Base-by-base conservation (phyloP, 306 rosid genomes). In the Vicia faba region DNA sequence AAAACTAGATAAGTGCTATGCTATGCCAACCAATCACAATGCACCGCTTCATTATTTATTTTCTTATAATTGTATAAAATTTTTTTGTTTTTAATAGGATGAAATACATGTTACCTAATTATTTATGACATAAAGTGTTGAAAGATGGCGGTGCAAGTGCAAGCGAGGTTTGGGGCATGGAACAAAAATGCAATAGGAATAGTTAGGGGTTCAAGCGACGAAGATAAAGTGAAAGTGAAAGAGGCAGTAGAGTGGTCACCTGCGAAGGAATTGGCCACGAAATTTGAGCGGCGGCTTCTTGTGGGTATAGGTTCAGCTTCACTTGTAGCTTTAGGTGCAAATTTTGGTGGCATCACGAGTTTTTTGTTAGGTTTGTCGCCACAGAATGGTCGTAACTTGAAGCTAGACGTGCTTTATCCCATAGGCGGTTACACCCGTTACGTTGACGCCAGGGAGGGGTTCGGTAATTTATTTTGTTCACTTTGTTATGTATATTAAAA, bases 291-390 rank as follows among this genome's bases (percentile, higher is more conserved):
- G 63, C 83, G 96, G 57, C 82, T 89, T 26, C 69, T 78, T 0
- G 69, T 85, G 29, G 99, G 99, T 0, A 36, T 85, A 11, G 90
- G 90, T 4, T 86, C 96, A 57, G 95, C 97, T 68, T 88, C 96
- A 29, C 65, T 86, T 40, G 96, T 93, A 39, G 92, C 91, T 13
- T 40, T 93, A 48, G 99, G 95, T 19, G 97, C 99, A 25, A 73
- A 90, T 80, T 93, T 93, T 54, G 78, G 80, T 2, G 98, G 96
- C 60, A 64, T 86, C 41, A 86, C 97, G 2, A 88, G 88, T 68
- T 86, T 85, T 74, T 84, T 93, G 26, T 88, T 90, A 0, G 87
- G 92, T 19, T 70, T 90, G 50, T 80, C 82, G 8, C 99, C 92
- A 14, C 84, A 83, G 59, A 88, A 29, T 46, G 87, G 89, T 40